Base-by-base conservation (phyloP, 2,329 filamentous ascomycete species). In the Pezicula rhizophila region DNA sequence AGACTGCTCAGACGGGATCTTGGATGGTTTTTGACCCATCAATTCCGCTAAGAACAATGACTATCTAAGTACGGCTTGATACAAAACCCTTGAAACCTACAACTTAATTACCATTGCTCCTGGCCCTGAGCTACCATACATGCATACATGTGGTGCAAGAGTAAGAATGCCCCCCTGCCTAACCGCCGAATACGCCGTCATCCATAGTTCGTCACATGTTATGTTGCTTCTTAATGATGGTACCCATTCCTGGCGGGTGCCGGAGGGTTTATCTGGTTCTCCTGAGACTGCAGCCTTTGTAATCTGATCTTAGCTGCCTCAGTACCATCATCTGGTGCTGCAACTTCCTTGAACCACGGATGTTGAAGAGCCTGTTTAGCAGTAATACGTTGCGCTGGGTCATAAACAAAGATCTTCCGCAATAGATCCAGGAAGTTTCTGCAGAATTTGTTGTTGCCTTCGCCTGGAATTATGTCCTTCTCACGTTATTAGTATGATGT, bases 321-420 rank as follows among this genome's bases (percentile, higher is more conserved):
- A 7, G 81, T 85, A 34, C 82, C 82, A 59, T 86, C 82, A 56
- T 86, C 82, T 28, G 79, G 78, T 28, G 76, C 72, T 2, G 80
- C 76, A 45, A 74, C 69, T 60, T 85, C 82, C 58, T 78, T 79
- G 66, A 86, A 85, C 82, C 82, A 86, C 2, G 79, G 78, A 54
- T 86, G 82, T 47, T 82, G 76, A 39, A 86, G 67, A 2, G 82
- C 82, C 58, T 84, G 70, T 54, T 84, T 81, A 18, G 82, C 82
- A 4, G 80, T 84, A 53, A 86, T 85, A 41, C 82, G 78, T 49
- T 80, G 76, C 5, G 70, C 68, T 10, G 82, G 81, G 50, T 86
- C 82, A 62, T 86, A 86, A 28, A 85, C 76, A 57, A 86, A 86
- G 43, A 86, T 85, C 64, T 78, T 83, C 57, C 75, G 73, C 7